Percentiles rank a stretch among this genome's conserved stretches.
Evolutionary conservation across 2,329 filamentous ascomycete genomes (phyloP).

Genomic region (Dryadomyces sulphureus): DNA sequence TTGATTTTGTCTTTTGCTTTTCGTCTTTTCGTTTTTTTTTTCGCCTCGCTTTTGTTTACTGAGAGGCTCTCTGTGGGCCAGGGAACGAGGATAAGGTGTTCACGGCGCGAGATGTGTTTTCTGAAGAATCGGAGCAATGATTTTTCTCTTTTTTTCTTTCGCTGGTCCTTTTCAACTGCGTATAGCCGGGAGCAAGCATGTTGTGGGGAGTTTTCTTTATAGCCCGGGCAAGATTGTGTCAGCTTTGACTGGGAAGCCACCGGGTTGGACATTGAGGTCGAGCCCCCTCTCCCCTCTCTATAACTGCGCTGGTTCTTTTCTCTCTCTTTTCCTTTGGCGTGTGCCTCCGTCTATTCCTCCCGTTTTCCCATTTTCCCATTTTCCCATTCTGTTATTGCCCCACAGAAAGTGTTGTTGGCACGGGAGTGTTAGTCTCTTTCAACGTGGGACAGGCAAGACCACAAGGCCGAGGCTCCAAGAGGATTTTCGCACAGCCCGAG

Average conservation of each 20-base stretch:
- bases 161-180: slow-evolving; percentile 1
- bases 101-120: slow-evolving; percentile 19
- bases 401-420: neutral
- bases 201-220: neutral
- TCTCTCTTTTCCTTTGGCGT: neutral
- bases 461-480: too few species aligned
- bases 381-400: slow-evolving; percentile 14
- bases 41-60: too few species aligned
- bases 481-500: too few species aligned
- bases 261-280: neutral
- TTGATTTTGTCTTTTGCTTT: neutral
- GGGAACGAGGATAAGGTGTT: slow-evolving; percentile 23
- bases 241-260: neutral
- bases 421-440: neutral
- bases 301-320: too few species aligned
- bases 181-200: slow-evolving; percentile 11
- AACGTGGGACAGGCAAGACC: neutral
- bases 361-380: slow-evolving; percentile 10
- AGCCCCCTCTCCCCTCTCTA: neutral
- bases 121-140: neutral
- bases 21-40: neutral
- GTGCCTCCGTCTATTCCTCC: neutral
- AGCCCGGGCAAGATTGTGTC: neutral
- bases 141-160: slow-evolving; percentile 4
- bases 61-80: neutral